Base-by-base conservation (phyloP, 176 grass and related monocot species). In the Triticum timopheevii region DNA sequence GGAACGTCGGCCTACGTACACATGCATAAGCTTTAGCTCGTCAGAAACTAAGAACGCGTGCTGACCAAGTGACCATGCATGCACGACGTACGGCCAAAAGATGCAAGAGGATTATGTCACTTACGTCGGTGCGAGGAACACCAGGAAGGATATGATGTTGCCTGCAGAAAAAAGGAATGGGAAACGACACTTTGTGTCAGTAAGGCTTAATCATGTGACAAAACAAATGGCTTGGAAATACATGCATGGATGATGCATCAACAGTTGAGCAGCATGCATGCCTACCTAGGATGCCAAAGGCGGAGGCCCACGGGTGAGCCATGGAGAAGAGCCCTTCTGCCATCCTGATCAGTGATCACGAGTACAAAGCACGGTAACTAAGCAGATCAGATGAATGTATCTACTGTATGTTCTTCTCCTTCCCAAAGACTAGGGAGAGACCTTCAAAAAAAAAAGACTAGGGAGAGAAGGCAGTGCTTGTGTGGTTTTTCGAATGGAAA, bases 71-170 rank as follows among this genome's bases (percentile, higher is more conserved):
- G 28, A 30, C 28, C 28, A 30, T 30, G 28, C 28, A 30, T 30
- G 28, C 28, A 30, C 28, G 28, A 30, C 28, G 28, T 30, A 30
- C 28, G 28, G 28, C 28, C 28, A 30, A 30, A 30, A 30, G 28
- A 30, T 30, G 28, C 28, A 30, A 30, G 28, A 30, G 28, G 28
- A 30, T 30, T 30, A 30, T 30, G 28, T 30, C 28, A 30, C 28
- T 91, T 73, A 95, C 93, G 76, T 83, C 30, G 96, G 96, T 0
- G 93, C 89, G 72, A 98, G 91, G 86, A 92, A 98, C 69, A 98
- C 96, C 86, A 95, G 89, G 81, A 93, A 94, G 13, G 96, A 98
- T 68, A 94, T 64, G 59, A 94, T 86, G 86, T 98, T 98, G 28
- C 96, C 96, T 98, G 93, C 20, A 81, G 39, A 39, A 78, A 39